Percentiles rank a stretch among this genome's conserved stretches.
These are phyloP conservation scores for Coemansia sp. DNA, from an alignment of 192 early-diverging fungal species.

Conservation along the genomic window DNA sequence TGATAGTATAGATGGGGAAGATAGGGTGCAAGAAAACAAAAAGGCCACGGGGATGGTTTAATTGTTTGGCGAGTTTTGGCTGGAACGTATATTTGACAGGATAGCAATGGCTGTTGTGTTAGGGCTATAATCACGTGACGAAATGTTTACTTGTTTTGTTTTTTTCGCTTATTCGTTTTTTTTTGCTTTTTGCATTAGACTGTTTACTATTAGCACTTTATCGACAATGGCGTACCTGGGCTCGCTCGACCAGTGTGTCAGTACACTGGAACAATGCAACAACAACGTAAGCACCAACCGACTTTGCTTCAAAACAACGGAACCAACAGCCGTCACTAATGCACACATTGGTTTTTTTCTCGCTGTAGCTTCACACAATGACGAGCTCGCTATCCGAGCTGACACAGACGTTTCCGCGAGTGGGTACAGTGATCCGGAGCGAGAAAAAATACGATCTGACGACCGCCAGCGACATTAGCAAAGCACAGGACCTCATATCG, in stretches of 20 bases:
- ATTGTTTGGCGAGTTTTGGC: background rate
- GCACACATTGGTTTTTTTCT: background rate
- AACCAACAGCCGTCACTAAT: background rate
- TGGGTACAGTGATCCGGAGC: conserved; percentile 48
- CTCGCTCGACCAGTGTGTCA: conserved; percentile 43
- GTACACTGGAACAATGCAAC: conserved; percentile 31
- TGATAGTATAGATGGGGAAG: background rate
- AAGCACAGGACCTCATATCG: conserved; percentile 50
- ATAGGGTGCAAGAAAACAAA: background rate
- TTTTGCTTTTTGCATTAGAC: background rate
- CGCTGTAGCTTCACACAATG: conserved; percentile 14
- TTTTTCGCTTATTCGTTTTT: background rate
- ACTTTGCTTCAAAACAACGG: too few relatives aligned
- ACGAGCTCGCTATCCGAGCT: conserved; percentile 34
- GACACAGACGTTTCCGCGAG: conserved; percentile 45
- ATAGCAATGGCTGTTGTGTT: background rate
- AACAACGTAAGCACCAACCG: background rate
- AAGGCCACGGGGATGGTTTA: background rate
- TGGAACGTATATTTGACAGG: background rate
- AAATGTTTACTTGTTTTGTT: conserved; percentile 14
- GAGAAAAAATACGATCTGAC: conserved; percentile 46
- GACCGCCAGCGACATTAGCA: conserved; percentile 51
- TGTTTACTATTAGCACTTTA: background rate
- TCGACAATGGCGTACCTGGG: conserved; percentile 37
- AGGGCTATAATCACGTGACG: conserved; percentile 11